phyloP scores from a whole-genome alignment of 352 stramenopile species.

The Hyphochytrium catenoides region DNA sequence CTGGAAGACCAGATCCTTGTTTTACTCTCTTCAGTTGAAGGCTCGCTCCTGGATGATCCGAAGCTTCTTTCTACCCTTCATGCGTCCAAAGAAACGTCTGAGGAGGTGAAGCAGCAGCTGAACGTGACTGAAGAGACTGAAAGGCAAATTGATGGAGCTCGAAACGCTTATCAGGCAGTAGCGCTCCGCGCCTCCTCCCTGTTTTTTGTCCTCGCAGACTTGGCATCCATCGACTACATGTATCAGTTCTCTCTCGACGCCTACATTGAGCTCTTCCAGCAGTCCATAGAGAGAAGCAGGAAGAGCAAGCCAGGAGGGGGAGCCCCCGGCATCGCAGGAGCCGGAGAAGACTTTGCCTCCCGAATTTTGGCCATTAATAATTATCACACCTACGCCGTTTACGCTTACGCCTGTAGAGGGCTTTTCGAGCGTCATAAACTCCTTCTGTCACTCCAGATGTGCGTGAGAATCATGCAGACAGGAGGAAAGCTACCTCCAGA shows the following conservation, averaged over 20 bases:
- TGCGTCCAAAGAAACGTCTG: slow-evolving; percentile 76
- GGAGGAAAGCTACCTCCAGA: slow-evolving; percentile 67
- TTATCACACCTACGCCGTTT: slow-evolving; percentile 83
- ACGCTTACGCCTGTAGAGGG: slow-evolving; percentile 77
- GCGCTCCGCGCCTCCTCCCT: slow-evolving; percentile 74
- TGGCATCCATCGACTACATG: slow-evolving; percentile 84
- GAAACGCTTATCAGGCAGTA: slow-evolving; percentile 75
- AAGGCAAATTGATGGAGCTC: slow-evolving; percentile 77
- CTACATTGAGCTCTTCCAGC: slow-evolving; percentile 81
- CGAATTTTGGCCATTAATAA: slow-evolving; percentile 80
- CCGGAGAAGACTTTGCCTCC: slow-evolving; percentile 52
- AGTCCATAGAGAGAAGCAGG: slow-evolving; percentile 66
- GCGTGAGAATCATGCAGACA: slow-evolving; percentile 67
- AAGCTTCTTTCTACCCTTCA: slow-evolving; percentile 82
- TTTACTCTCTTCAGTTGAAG: slow-evolving; percentile 66
- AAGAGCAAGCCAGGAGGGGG: slow-evolving; percentile 12
- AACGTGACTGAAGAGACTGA: slow-evolving; percentile 79
- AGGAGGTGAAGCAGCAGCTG: slow-evolving; percentile 77
- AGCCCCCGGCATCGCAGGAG: slow-evolving; percentile 39
- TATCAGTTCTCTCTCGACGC: slow-evolving; percentile 89
- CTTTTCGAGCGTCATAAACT: slow-evolving; percentile 89
- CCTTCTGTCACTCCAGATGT: slow-evolving; percentile 83
- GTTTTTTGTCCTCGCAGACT: slow-evolving; percentile 88
- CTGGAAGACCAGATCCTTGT: slow-evolving; percentile 85
- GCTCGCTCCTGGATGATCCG: slow-evolving; percentile 78